phyloP scores from a whole-genome alignment of 148 eudicot species.

The Rhododendron griersonianum region DNA sequence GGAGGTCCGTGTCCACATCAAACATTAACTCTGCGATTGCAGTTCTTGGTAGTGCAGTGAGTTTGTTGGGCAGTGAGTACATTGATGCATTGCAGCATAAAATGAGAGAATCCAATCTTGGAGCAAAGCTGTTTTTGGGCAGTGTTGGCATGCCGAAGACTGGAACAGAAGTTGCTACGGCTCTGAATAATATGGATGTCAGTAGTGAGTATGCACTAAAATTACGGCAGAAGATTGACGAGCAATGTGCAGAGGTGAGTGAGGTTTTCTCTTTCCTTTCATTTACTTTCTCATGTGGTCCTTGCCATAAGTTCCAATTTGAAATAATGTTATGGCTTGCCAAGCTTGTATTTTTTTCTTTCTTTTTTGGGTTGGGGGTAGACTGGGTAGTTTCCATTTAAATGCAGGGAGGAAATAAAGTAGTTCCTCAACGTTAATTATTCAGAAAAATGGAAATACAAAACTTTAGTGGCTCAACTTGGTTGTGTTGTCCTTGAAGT shows the following conservation, averaged over 20 bases:
- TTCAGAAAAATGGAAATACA: not conserved
- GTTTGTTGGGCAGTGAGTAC: too few species aligned
- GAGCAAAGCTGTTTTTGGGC: too few species aligned
- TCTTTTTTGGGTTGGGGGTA: too few species aligned
- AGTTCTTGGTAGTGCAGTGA: too few species aligned
- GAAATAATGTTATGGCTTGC: not conserved
- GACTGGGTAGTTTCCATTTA: too few species aligned
- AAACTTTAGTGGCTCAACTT: not conserved
- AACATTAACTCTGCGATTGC: too few species aligned
- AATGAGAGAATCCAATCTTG: too few species aligned
- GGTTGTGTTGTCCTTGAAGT: not conserved
- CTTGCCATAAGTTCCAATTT: not conserved
- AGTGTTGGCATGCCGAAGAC: constrained; percentile 56
- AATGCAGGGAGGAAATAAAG: too few species aligned
- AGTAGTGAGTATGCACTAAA: constrained; percentile 86
- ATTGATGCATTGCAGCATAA: too few species aligned
- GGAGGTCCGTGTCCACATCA: too few species aligned
- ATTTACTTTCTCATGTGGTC: not conserved
- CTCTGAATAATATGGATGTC: constrained; percentile 85
- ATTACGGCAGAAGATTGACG: constrained; percentile 89
- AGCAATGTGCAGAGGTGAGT: constrained; percentile 82
- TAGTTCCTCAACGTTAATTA: not conserved
- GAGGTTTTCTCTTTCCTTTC: not conserved
- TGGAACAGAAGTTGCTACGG: constrained; percentile 82
- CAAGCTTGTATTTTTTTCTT: too few species aligned